Evolutionary conservation across 139 green algal genomes (phyloP).

Genomic region (Eudorina sp.): DNA sequence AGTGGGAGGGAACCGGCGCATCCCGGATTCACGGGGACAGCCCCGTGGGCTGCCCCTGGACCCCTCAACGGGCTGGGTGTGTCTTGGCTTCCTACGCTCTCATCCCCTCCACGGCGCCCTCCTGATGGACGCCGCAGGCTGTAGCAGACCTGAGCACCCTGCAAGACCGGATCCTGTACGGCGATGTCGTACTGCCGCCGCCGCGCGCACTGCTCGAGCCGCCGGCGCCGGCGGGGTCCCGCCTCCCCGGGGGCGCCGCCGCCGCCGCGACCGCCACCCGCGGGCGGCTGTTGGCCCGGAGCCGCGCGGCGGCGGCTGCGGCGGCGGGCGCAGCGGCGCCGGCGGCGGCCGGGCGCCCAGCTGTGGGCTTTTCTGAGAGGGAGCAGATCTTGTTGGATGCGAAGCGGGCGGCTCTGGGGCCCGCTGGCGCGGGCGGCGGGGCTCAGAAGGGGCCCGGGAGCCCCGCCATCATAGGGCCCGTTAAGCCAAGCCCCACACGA

Average conservation of each 20-base stretch:
- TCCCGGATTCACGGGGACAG: too few species aligned
- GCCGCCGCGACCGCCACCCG: background rate
- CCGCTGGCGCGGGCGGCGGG: background rate
- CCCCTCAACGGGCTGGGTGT: too few species aligned
- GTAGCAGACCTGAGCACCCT: constrained; percentile 17
- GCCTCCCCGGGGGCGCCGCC: background rate
- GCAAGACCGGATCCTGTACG: constrained; percentile 19
- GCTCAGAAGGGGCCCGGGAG: too few species aligned
- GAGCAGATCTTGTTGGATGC: constrained; percentile 12
- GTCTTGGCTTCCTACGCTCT: too few species aligned
- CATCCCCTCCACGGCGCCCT: too few species aligned
- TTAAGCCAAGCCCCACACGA: too few species aligned
- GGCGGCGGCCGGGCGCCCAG: background rate
- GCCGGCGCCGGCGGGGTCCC: background rate
- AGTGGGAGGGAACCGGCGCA: too few species aligned
- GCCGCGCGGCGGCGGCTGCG: background rate
- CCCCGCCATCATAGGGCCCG: too few species aligned
- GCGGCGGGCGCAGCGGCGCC: background rate
- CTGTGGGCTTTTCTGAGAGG: background rate
- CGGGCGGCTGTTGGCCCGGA: background rate
- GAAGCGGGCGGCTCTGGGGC: background rate
- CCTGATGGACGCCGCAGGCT: too few species aligned
- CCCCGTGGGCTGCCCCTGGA: too few species aligned
- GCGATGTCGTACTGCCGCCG: constrained; percentile 28
- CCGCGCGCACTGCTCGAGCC: background rate